Evolutionary conservation across 306 rosid genomes (phyloP), one percentile per base, ranked within the genome.

Genomic region (Aeschynomene evenia): DNA sequence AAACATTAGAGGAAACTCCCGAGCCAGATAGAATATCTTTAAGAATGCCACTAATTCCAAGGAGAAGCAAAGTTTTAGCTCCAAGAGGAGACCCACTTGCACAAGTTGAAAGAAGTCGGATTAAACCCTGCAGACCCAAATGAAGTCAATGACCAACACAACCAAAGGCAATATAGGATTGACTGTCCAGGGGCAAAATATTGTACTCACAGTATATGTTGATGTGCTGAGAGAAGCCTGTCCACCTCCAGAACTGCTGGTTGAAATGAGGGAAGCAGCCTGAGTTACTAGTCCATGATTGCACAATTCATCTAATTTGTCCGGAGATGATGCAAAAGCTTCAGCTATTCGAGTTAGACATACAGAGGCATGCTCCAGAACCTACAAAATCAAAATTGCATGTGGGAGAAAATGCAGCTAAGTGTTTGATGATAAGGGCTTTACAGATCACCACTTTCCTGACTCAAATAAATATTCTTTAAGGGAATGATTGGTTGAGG

Each of bases 341-440:
- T 95, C 99, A 18, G 99, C 97, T 89, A 95, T 95, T 74, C 99
- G 95, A 58, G 97, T 95, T 87, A 95, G 83, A 78, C 99, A 95
- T 60, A 95, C 89, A 70, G 99, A 95, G 43, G 99, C 99, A 55
- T 95, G 97, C 83, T 95, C 99, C 89, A 95, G 80, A 64, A 95
- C 99, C 99, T 94, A 73, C 80, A 77, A 77, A 42, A 46, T 69
- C 37, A 39, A 56, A 45, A 50, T 28, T 20, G 23, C 60, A 48
- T 36, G 40, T 7, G 45, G 45, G 55, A 24, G 20, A 79, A 70
- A 22, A 42, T 29, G 16, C 67, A 53, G 33, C 37, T 53, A 73
- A 43, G 43, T 14, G 29, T 3, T n/a, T 50, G 14, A 58, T 28
- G 51, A 28, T 26, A 48, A 5, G 52, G 70, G 31, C 29, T 40